Base-by-base conservation (phyloP, 2,329 filamentous ascomycete genomes). In the Tolypocladium ovalisporum region DNA sequence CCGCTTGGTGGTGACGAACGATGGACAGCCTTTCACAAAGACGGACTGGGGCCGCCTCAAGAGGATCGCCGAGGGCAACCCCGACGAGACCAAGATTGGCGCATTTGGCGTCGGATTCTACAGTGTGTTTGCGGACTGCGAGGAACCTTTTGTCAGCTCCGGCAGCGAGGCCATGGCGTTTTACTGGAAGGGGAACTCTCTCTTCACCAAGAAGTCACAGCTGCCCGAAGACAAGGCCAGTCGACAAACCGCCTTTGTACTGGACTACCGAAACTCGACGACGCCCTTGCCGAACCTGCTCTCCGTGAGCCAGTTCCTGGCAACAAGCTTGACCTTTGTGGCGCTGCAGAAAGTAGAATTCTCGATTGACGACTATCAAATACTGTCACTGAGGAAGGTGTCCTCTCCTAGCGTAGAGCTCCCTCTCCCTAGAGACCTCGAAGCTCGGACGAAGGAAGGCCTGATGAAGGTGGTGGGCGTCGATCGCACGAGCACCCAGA, bases 31-130 rank as follows among this genome's bases (percentile, higher is more conserved):
- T 0, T 99, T 99, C 67, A 88, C 85, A 55, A 83, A 88, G 65
- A 95, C 91, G 22, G 94, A 99, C 72, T 99, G 94, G 94, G 85
- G 86, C 52, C 83, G 94, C 56, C 71, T 99, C 62, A 97, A 97
- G 78, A 86, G 93, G 60, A 99, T 99, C 61, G 95, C 94, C n/a
- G 94, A 99, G 71, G 95, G 94, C 52, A 99, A 99, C 68, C 94
- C 94, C 0, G 94, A 99, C 71, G 94, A 99, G 75, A 97, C 92
- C 52, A 99, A 99, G 77, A 99, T 99, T 66, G 94, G 94, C 56
- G 95, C 94, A 4, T 99, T 99, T 70, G 94, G 94, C 63, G 94
- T 99, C 36, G 94, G 94, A 2, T 99, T 99, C 75, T 99, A 99
- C 79, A 96, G 90, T 70, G 93, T 97, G 42, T 99, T 99, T 70